Conservation (phyloP, 2,329 filamentous ascomycete species). For the Ophiostoma populinum region DNA sequence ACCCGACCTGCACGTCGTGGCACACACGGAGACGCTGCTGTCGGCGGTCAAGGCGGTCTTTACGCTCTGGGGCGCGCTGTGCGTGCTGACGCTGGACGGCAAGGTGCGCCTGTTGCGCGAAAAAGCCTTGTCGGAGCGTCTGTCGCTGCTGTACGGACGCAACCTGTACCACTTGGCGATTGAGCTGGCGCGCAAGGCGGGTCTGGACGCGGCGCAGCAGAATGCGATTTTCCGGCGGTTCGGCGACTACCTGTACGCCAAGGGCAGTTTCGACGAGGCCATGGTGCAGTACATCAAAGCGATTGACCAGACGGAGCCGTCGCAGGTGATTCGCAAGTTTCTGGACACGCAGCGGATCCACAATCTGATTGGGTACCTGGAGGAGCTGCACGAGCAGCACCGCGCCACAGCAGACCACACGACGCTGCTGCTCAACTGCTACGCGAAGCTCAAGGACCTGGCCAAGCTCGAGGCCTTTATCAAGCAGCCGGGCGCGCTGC, state of each 20-base stretch:
- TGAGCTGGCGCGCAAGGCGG: constrained; percentile 77
- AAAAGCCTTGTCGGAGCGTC: constrained; percentile 72
- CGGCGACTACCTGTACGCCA: constrained; percentile 86
- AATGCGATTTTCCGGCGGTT: constrained; percentile 88
- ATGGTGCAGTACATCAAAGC: constrained; percentile 97
- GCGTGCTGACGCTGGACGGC: constrained; percentile 77
- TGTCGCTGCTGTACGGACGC: constrained; percentile 85
- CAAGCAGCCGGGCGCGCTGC: constrained; percentile 82
- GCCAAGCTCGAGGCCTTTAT: constrained; percentile 94
- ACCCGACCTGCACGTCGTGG: constrained; percentile 75
- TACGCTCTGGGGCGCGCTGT: constrained; percentile 79
- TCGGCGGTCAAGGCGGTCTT: constrained; percentile 68
- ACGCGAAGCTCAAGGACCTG: constrained; percentile 93
- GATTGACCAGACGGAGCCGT: constrained; percentile 90
- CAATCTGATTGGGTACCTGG: constrained; percentile 91
- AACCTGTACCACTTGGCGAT: constrained; percentile 87
- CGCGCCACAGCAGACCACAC: constrained; percentile 92
- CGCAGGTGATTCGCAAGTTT: constrained; percentile 90
- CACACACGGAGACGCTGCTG: constrained; percentile 71
- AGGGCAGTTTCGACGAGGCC: constrained; percentile 90
- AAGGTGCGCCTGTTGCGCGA: constrained; percentile 87
- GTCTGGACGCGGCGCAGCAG: constrained; percentile 63
- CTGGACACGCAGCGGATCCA: constrained; percentile 94
- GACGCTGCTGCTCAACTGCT: constrained; percentile 86
- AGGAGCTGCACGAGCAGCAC: constrained; percentile 87